Evolutionary conservation across 1,139 yeast genomes (phyloP), one percentile per base, ranked within the genome.

Genomic region (Pneumocystis carinii): DNA sequence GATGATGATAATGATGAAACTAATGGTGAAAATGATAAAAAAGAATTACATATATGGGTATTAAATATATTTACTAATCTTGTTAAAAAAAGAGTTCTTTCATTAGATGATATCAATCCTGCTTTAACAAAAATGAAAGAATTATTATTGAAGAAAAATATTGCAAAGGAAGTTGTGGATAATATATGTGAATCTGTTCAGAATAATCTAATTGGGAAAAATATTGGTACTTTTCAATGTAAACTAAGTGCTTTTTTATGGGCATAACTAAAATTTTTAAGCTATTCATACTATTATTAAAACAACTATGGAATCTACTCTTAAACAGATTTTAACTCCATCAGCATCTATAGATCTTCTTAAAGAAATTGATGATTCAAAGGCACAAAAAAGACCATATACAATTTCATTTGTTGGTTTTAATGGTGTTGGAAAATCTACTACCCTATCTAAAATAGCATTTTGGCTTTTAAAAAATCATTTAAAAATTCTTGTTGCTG

Each of bases 321-420:
- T 92, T 62, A 84, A 90, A 60, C 86, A 87, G 70, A 83, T 90
- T 60, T 77, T 92, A 67, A 90, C 98, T 0, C 98, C 98, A 14
- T 88, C 90, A 67, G 89, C 94, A 0, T 89, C 97, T 0, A 84
- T 92, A 0, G 96, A 92, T 71, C 77, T 92, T 66, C 78, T 92
- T 38, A 87, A 88, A 68, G 96, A 90, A 70, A 87, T 92, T 64
- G 87, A 87, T 71, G 77, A 76, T 63, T 75, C 78, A 42, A 72
- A 72, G n/a, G 37, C 67, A 2, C 64, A 64, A 53, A 71, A 71
- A 27, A 69, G 76, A 2, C 97, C 98, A 1, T 92, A 89, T 69
- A 97, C 92, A 17, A 89, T 92, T 65, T 90, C 97, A 0, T 94
- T 92, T 24, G 98, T 92, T 39, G 98, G 98, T 41, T 98, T 92